phyloP scores from a whole-genome alignment of 441 rosid species.

The Lepidium campestre region DNA sequence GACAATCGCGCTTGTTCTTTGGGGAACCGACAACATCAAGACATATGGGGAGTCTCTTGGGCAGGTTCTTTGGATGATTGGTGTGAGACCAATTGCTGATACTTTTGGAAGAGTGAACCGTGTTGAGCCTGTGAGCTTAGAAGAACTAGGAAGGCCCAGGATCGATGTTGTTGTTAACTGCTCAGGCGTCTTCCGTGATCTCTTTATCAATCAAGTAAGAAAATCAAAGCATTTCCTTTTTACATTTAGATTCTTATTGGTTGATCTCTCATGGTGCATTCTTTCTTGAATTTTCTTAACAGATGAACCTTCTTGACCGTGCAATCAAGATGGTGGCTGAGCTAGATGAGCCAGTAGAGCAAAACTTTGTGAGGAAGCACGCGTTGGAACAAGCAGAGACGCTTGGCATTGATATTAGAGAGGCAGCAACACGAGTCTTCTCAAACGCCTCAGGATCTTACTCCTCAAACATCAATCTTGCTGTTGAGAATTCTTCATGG shows the following conservation, averaged over 20 bases:
- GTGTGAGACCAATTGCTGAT: slow-evolving; percentile 86
- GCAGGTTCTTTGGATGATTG: slow-evolving; percentile 99
- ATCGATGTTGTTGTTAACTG: slow-evolving; percentile 97
- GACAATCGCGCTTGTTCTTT: slow-evolving; percentile 92
- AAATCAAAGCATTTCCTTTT: background rate
- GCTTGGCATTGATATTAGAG: slow-evolving; percentile 74
- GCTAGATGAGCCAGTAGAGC: slow-evolving; percentile 83
- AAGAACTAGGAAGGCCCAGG: slow-evolving; percentile 97
- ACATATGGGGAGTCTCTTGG: slow-evolving; percentile 97
- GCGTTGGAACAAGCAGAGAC: slow-evolving; percentile 85
- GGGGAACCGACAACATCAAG: slow-evolving; percentile 99
- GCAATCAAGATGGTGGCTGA: slow-evolving; percentile 99
- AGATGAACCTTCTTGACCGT: slow-evolving; percentile 98
- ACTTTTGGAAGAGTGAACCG: slow-evolving; percentile 90
- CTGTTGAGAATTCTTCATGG: slow-evolving; percentile 97
- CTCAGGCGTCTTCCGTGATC: slow-evolving; percentile 98
- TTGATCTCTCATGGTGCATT: slow-evolving; percentile 9
- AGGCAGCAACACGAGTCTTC: slow-evolving; percentile 89
- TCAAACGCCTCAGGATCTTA: slow-evolving; percentile 93
- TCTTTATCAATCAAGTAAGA: slow-evolving; percentile 92
- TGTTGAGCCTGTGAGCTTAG: slow-evolving; percentile 86
- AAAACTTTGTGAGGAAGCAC: slow-evolving; percentile 86
- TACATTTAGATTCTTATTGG: background rate
- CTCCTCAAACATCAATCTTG: slow-evolving; percentile 86
- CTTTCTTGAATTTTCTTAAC: slow-evolving; percentile 11